A percentile compares a stretch with the other conserved stretches of the same genome.
These are phyloP conservation scores for Uronychia setigera DNA, from an alignment of 73 alveolate species.

Conservation along the genomic window DNA sequence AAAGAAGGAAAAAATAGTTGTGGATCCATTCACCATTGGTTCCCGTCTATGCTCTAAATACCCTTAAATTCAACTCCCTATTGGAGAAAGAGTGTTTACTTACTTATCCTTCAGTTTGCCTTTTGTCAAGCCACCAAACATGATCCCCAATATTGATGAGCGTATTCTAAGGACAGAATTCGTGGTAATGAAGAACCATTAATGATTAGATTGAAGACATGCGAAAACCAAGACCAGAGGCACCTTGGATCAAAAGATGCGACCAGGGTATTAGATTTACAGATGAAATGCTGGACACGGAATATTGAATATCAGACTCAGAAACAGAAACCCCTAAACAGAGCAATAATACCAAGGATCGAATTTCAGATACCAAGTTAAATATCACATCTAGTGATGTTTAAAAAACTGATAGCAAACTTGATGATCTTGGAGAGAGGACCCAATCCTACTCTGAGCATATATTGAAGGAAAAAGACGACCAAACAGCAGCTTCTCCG, in stretches of 20 bases:
- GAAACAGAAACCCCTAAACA: background rate
- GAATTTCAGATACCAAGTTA: no score
- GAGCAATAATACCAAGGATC: background rate
- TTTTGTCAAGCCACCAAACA: slow-evolving; percentile 72
- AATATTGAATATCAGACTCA: background rate
- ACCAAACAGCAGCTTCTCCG: background rate
- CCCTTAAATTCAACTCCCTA: slow-evolving; percentile 28
- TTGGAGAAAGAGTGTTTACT: background rate
- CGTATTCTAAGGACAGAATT: slow-evolving; percentile 31
- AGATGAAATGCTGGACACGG: slow-evolving; percentile 48
- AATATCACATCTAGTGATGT: no score
- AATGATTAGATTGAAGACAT: slow-evolving; percentile 10
- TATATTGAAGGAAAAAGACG: background rate
- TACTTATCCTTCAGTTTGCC: slow-evolving; percentile 61
- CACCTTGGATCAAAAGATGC: slow-evolving; percentile 74
- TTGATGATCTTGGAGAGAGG: no score
- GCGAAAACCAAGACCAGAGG: slow-evolving; percentile 59
- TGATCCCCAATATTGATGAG: slow-evolving; percentile 76
- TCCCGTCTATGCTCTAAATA: slow-evolving; percentile 46
- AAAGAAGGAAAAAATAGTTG: slow-evolving; percentile 10
- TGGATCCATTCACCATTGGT: slow-evolving; percentile 52
- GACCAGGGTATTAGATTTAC: slow-evolving; percentile 62
- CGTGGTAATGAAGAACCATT: slow-evolving; percentile 6
- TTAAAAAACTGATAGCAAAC: no score
- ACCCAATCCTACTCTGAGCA: background rate